Conservation (phyloP, 129 eudicot species). For the Lactuca saligna region DNA sequence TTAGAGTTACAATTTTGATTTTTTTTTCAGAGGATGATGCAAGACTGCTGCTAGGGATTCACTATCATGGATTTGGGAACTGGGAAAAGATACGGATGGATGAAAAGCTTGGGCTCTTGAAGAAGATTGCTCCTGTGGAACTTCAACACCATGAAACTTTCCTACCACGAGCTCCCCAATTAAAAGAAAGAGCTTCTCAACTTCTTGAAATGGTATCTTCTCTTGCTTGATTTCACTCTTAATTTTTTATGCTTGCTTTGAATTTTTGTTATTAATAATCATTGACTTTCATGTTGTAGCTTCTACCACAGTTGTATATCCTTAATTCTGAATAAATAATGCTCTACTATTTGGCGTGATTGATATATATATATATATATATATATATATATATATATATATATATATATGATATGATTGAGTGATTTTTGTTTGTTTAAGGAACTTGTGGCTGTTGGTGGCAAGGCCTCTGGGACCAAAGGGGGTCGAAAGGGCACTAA, state of each 20-base stretch:
- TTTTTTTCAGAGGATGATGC: conserved; percentile 85
- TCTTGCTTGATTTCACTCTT: too few relatives aligned
- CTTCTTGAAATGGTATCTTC: conserved; percentile 85
- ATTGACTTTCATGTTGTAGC: too few relatives aligned
- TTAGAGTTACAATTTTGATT: background rate
- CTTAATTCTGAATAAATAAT: too few relatives aligned
- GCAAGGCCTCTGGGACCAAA: conserved; percentile 47
- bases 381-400: too few relatives aligned
- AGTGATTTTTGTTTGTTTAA: conserved; percentile 15
- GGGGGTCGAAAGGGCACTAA: conserved; percentile 72
- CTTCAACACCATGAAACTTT: conserved; percentile 99
- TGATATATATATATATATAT: too few relatives aligned
- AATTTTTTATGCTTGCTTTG: background rate
- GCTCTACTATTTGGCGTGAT: too few relatives aligned
- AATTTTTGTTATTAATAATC: too few relatives aligned
- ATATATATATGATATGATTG: background rate
- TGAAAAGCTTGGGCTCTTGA: conserved; percentile 79
- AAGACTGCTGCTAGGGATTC: conserved; percentile 85
- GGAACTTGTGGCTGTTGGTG: conserved; percentile 89
- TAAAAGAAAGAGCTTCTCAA: conserved; percentile 93
- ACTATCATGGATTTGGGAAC: conserved; percentile 95
- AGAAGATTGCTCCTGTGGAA: conserved; percentile 98
- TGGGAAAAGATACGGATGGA: conserved; percentile 96
- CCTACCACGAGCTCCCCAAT: conserved; percentile 95
- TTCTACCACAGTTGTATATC: too few relatives aligned